These are phyloP conservation scores for Cordyceps cicadae DNA, from an alignment of 2,329 filamentous ascomycete genomes.

Conservation along the genomic window DNA sequence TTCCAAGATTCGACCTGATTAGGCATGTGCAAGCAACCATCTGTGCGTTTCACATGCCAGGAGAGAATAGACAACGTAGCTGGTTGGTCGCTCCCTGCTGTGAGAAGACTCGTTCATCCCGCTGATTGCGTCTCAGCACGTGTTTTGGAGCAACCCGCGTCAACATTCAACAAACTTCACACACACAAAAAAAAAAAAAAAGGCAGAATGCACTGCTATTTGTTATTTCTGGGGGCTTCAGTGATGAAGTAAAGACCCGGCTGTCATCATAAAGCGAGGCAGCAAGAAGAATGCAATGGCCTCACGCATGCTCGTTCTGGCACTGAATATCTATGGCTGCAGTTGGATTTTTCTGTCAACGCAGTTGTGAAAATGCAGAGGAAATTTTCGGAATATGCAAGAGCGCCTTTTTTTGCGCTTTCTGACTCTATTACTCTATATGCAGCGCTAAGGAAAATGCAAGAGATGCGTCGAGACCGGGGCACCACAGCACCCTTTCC, in stretches of 20 bases:
- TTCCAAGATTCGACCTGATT: neutral
- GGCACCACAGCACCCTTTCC: neutral
- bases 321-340: neutral
- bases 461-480: neutral
- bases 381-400: neutral
- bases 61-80: neutral
- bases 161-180: neutral
- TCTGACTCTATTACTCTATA: constrained; percentile 10
- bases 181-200: neutral
- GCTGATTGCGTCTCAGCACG: too few relatives aligned
- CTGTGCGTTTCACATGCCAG: neutral
- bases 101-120: neutral
- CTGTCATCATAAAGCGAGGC: neutral
- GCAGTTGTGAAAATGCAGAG: neutral
- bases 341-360: neutral
- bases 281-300: neutral
- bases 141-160: neutral
- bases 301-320: neutral
- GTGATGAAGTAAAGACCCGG: too few relatives aligned
- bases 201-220: neutral
- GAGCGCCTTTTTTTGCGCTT: neutral
- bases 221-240: too few relatives aligned
- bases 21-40: neutral
- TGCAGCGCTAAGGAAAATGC: constrained; percentile 6
- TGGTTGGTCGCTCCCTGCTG: neutral